Base-by-base conservation (phyloP, 495 filamentous ascomycete species). In the Xylaria telfairii region DNA sequence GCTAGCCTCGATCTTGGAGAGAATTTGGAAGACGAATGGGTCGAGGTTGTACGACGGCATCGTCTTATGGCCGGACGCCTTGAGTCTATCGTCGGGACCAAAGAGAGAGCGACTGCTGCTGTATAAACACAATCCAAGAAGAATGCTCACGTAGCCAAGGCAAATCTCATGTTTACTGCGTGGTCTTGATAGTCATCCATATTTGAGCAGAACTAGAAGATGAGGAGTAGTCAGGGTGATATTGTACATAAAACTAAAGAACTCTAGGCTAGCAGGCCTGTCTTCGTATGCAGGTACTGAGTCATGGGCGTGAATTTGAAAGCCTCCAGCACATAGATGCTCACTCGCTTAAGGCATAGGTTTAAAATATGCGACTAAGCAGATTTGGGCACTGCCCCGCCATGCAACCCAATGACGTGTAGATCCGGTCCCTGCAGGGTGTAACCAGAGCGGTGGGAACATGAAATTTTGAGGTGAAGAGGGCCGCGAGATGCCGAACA, bases 21-120 rank as follows among this genome's bases (percentile, higher is more conserved):
- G 15, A 87, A 87, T 17, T 83, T 83, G 1, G 87, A 88, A 57
- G 87, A 85, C 26, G 91, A 97, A 78, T 99, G 95, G 96, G 93
- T 96, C 66, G 93, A 94, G 65, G 89, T 97, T 21, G 92, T 97
- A 77, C 91, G 90, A 79, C 93, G 97, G 72, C 96, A 99, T 81
- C 88, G 93, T 39, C 88, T 93, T 9, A 84, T 98, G 77, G 93
- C 95, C 39, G 92, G 94, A 34, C 87, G 93, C 65, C 81, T 99
- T 72, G 96, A 99, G 80, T 89, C 93, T 63, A 88, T 98, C 65
- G 85, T 89, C n/a, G 88, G 87, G 17, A 80, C 84, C n/a, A 83
- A 81, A 69, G 75, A 75, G 17, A 74, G 73, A 63, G 13, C 19
- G 1, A 28, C 0, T 19, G 32, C 26, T 0, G 8, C 34, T 8